A percentile compares a stretch with the other conserved stretches of the same genome.
These are phyloP conservation scores for Cadophora gregata DNA, from an alignment of 2,329 filamentous ascomycete species.

Conservation along the genomic window DNA sequence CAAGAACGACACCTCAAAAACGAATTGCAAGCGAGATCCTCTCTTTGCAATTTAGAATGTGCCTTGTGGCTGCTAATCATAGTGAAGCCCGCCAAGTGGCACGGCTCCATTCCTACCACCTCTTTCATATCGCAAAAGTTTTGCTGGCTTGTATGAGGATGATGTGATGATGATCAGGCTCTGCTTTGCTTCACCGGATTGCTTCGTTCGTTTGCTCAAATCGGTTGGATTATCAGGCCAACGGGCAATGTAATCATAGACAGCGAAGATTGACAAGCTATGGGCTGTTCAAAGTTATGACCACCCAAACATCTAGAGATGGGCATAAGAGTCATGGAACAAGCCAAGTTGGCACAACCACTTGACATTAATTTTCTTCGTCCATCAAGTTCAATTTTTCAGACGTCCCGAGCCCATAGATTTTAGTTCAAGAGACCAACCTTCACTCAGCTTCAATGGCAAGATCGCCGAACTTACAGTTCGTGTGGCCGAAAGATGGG, in stretches of 20 bases:
- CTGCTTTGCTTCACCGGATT: conserved; percentile 15
- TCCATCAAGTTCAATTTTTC: not conserved
- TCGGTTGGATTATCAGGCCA: not conserved
- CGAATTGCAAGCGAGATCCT: not conserved
- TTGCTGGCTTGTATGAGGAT: not conserved
- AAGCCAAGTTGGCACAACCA: not conserved
- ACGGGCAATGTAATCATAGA: conserved; percentile 31
- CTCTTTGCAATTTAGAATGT: not conserved
- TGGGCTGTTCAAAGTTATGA: conserved; percentile 1
- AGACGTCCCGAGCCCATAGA: not conserved
- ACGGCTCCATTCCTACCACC: not conserved
- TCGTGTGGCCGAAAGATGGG: conserved; percentile 44
- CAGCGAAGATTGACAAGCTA: conserved; percentile 34
- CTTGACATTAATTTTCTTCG: not conserved
- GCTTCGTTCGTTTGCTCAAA: conserved; percentile 28
- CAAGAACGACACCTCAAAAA: not conserved
- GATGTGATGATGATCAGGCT: conserved; percentile 1
- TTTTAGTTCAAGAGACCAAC: not conserved
- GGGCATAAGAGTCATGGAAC: conserved; percentile 29
- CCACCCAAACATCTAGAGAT: conserved; percentile 29
- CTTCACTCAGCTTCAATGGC: not conserved
- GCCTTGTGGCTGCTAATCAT: not conserved
- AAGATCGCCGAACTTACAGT: conserved; percentile 27
- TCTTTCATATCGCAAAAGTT: not conserved
- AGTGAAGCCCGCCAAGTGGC: not conserved